Evolutionary conservation across 768 basidiomycete genomes (phyloP), one percentile per base, ranked within the genome.

Genomic region (Russula sp.): DNA sequence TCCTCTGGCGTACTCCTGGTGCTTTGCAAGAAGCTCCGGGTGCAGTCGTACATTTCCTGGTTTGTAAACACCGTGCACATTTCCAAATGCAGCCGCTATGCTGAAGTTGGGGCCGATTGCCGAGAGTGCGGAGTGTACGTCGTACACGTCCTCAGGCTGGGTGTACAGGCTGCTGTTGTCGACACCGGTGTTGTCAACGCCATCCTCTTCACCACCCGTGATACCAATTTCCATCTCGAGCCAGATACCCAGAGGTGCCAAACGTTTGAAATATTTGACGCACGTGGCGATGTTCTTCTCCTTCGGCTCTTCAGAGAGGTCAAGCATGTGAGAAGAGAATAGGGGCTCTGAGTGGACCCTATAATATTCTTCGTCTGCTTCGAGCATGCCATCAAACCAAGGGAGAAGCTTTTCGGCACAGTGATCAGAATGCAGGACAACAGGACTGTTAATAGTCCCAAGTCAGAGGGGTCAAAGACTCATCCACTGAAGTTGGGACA

Each of bases 171-270:
- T 82, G 49, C 86, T 79, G 77, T 98, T 99, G 78, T 99, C 97
- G 65, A 93, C 93, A 45, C 80, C 85, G 49, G 93, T 88, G 82
- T 99, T 99, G 78, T 99, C 96, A 52, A 99, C 97, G 73, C 97
- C 96, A 71, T 98, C 97, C 75, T 99, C 97, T 75, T 99, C 97
- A 69, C 97, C 97, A 71, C 97, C 97, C 54, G 97, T 99, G 76
- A 99, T 98, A 71, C 97, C 97, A 73, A 99, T 99, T 77, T 99
- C 97, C 97, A 99, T 99, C 83, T 99, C 97, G 74, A 99, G 92
- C 93, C 93, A 99, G 64, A 92, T 77, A 55, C 90, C 88, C 71
- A 98, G 75, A 64, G 87, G 84, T 3, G 90, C 89, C 93, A 98
- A 90, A 72, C 92, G 91, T 77, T 86, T 81, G 76, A 98, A 96